Evolutionary conservation across 2,329 filamentous ascomycete species (phyloP).

Genomic region (Fusarium udum): DNA sequence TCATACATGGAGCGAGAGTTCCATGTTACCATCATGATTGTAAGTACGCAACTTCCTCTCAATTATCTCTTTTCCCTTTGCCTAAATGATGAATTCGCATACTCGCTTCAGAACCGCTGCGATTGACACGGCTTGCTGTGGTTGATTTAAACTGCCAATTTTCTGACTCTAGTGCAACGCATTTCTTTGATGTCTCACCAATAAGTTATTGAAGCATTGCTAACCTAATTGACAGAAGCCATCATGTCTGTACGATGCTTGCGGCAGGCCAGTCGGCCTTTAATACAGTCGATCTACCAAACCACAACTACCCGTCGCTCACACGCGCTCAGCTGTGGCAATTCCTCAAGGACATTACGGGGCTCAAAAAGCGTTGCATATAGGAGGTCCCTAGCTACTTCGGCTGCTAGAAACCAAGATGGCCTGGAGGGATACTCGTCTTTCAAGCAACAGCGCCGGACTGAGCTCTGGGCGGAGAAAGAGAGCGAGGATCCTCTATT

Average conservation of each 20-base stretch:
- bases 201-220: slow-evolving; percentile 16
- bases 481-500: slow-evolving; percentile 50
- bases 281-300: slow-evolving; percentile 28
- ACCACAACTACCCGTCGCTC: slow-evolving; percentile 22
- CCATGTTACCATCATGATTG: slow-evolving; percentile 50
- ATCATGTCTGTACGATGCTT: slow-evolving; percentile 53
- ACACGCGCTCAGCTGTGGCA: slow-evolving; percentile 6
- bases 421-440: slow-evolving; percentile 44
- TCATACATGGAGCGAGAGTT: slow-evolving; percentile 45
- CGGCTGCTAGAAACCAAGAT: slow-evolving; percentile 28
- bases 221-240: slow-evolving; percentile 41
- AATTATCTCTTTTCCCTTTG: background rate
- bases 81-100: slow-evolving; percentile 55
- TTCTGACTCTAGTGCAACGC: slow-evolving; percentile 46
- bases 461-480: slow-evolving; percentile 47
- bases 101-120: slow-evolving; percentile 62
- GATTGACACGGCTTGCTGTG: slow-evolving; percentile 59
- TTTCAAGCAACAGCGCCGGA: slow-evolving; percentile 50
- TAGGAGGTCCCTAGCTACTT: slow-evolving; percentile 38
- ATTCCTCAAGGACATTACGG: slow-evolving; percentile 20
- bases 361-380: background rate
- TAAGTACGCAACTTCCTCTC: slow-evolving; percentile 43
- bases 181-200: slow-evolving; percentile 16
- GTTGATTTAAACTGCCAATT: slow-evolving; percentile 54
- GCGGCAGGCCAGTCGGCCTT: slow-evolving; percentile 48